Conservation (phyloP, 306 rosid species). For the Vachellia pachyceras region DNA sequence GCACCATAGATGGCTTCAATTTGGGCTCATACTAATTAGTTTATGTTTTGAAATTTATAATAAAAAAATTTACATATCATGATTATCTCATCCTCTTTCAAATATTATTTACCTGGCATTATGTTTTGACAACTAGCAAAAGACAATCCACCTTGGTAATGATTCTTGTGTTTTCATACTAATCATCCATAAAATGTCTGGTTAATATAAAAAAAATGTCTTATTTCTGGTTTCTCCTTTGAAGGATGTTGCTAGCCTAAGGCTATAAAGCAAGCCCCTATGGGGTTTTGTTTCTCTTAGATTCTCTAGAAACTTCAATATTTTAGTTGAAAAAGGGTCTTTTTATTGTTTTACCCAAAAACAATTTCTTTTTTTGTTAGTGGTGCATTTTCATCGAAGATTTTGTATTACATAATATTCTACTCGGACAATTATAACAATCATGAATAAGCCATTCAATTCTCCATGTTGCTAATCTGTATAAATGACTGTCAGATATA, state of each 20-base stretch:
- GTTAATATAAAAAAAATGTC: not conserved
- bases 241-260: constrained; percentile 1
- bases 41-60: constrained; percentile 17
- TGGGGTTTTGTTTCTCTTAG: not conserved
- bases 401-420: constrained; percentile 18
- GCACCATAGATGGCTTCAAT: constrained; percentile 20
- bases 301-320: not conserved
- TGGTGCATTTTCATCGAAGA: constrained; percentile 9
- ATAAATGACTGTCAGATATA: constrained; percentile 76
- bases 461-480: constrained; percentile 46
- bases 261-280: not conserved
- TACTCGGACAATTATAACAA: not conserved
- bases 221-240: not conserved
- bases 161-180: constrained; percentile 15
- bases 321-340: not conserved
- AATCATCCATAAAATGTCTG: not conserved
- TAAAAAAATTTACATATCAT: constrained; percentile 6
- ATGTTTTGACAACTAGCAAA: constrained; percentile 6
- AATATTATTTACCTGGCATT: constrained; percentile 17
- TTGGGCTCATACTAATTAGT: constrained; percentile 16
- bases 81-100: constrained; percentile 7
- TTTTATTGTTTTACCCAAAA: not conserved
- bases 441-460: constrained; percentile 15
- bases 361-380: not conserved
- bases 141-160: constrained; percentile 16